A percentile compares a stretch with the other conserved stretches of the same genome.
These are phyloP conservation scores for Wallacemonas sp. DNA, from an alignment of 208 protist genomes.

Conservation along the genomic window DNA sequence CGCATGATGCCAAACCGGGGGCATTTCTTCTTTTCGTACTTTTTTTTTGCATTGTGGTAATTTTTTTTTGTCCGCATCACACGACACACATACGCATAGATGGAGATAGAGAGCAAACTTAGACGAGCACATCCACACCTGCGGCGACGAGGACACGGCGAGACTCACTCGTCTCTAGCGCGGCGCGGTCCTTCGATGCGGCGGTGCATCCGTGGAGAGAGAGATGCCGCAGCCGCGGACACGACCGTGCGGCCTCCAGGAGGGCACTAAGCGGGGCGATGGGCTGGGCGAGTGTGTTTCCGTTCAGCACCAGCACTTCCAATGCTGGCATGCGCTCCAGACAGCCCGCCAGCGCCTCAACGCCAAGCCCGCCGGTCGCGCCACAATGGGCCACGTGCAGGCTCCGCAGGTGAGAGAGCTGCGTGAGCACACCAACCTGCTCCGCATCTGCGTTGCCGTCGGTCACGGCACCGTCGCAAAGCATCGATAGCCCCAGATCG, in stretches of 20 bases:
- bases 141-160: neutral
- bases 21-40: neutral
- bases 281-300: slow-evolving; percentile 25
- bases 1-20: too few relatives aligned
- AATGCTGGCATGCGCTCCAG: slow-evolving; percentile 33
- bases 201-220: neutral
- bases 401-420: slow-evolving; percentile 33
- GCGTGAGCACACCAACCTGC: slow-evolving; percentile 36
- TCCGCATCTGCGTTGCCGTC: neutral
- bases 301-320: slow-evolving; percentile 49
- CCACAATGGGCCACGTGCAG: slow-evolving; percentile 53
- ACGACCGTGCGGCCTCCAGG: neutral
- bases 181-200: neutral
- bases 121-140: slow-evolving; percentile 4
- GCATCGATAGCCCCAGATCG: slow-evolving; percentile 60
- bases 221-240: slow-evolving; percentile 3
- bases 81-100: too few relatives aligned
- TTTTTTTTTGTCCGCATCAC: too few relatives aligned
- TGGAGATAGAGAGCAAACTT: too few relatives aligned
- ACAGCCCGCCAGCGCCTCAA: slow-evolving; percentile 62
- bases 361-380: slow-evolving; percentile 38
- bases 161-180: neutral
- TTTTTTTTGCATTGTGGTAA: neutral
- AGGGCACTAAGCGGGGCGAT: neutral
- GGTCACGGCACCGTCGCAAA: slow-evolving; percentile 54